Percentiles rank a stretch among this genome's conserved stretches.
Conservation (phyloP, 2,329 filamentous ascomycete species). For the Pseudofabraea citricarpa region DNA sequence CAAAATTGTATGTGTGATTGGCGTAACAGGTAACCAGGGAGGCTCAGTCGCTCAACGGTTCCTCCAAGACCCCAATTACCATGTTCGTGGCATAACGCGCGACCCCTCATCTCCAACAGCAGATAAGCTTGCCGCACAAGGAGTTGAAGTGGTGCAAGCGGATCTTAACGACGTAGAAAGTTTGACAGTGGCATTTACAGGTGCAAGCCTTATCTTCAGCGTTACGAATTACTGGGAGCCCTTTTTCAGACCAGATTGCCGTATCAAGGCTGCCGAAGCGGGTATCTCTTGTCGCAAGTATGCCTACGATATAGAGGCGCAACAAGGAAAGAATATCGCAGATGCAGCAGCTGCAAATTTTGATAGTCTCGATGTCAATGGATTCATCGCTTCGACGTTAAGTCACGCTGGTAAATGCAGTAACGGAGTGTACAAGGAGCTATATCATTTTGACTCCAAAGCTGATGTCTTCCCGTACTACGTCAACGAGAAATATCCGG, state of each 20-base stretch:
- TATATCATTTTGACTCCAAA: slow-evolving; percentile 51
- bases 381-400: slow-evolving; percentile 43
- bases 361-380: slow-evolving; percentile 38
- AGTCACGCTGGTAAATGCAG: slow-evolving; percentile 43
- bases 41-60: slow-evolving; percentile 43
- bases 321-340: slow-evolving; percentile 49
- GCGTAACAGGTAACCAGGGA: slow-evolving; percentile 43
- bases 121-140: slow-evolving; percentile 29
- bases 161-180: slow-evolving; percentile 36
- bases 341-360: slow-evolving; percentile 42
- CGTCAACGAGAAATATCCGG: slow-evolving; percentile 36
- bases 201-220: slow-evolving; percentile 47
- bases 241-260: slow-evolving; percentile 40
- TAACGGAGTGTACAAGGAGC: slow-evolving; percentile 37
- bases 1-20: slow-evolving; percentile 35
- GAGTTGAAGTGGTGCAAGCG: slow-evolving; percentile 37
- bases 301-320: slow-evolving; percentile 43
- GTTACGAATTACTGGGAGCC: slow-evolving; percentile 53
- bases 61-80: slow-evolving; percentile 31
- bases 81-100: slow-evolving; percentile 42
- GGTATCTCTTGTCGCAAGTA: slow-evolving; percentile 38
- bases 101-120: slow-evolving; percentile 32
- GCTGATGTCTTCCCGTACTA: slow-evolving; percentile 42
- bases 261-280: slow-evolving; percentile 30
- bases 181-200: slow-evolving; percentile 35